Evolutionary conservation across 257 asterid genomes (phyloP), one percentile per base, ranked within the genome.

Genomic region (Solanum dulcamara): DNA sequence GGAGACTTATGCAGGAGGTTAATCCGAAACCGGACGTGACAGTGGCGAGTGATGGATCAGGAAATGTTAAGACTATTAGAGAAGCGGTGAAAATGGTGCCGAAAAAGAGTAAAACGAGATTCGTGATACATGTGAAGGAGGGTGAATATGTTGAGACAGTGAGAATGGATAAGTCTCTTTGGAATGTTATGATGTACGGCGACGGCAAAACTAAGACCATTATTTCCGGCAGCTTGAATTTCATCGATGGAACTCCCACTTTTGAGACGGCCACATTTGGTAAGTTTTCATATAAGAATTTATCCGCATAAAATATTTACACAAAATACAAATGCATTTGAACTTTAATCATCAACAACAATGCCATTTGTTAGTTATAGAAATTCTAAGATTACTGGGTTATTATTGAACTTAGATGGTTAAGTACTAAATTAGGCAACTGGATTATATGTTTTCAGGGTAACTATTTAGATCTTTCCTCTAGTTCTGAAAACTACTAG

Each of bases 131-230:
- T 40, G 89, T 94, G 64, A 94, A 90, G 90, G 91, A 86, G 0
- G 98, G 98, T 7, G 84, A 1, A 62, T 94, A 95, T 38, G 72
- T 71, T 32, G 98, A 92, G 89, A 89, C 92, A 37, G 95, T 94
- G 88, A 83, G 86, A 53, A 20, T 94, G 93, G 94, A 91, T 18
- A 95, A 95, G 81, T 14, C 91, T 4, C 51, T 67, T 15, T 93
- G 95, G 98, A 94, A 95, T 82, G 95, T 95, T 22, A 89, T 91
- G 97, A 89, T 95, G 33, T 92, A 91, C 88, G 98, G 98, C n/a
- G 98, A 92, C 85, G 97, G 94, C 42, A 90, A 83, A 84, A 37
- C 67, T 1, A 71, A 84, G 28, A 92, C 98, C 80, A 62, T 93
- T 2, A n/a, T 95, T 53, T 84, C 94, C 91, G 93, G 89, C 88